These are phyloP conservation scores for Lophium mytilinum DNA, from an alignment of 495 filamentous ascomycete species.

Conservation along the genomic window DNA sequence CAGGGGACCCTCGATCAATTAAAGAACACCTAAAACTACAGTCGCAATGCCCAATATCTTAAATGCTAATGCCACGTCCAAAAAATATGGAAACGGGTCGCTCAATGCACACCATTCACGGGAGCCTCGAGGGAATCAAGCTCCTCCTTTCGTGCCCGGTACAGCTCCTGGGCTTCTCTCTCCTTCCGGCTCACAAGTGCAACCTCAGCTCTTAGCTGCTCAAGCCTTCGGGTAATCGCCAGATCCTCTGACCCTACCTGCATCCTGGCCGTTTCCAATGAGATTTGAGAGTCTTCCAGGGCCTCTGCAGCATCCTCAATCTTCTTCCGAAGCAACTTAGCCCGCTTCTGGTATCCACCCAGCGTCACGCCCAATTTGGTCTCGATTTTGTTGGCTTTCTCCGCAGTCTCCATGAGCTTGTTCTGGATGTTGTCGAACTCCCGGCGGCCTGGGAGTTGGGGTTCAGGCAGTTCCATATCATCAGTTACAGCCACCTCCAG, in stretches of 20 bases:
- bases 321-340: slow-evolving; percentile 72
- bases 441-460: slow-evolving; percentile 69
- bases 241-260: slow-evolving; percentile 71
- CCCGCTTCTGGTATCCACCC: slow-evolving; percentile 84
- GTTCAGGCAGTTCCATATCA: slow-evolving; percentile 53
- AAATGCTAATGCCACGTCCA: too few relatives aligned
- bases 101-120: slow-evolving; percentile 27
- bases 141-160: slow-evolving; percentile 67
- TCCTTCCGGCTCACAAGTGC: slow-evolving; percentile 73
- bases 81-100: not conserved
- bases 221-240: slow-evolving; percentile 63
- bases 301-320: slow-evolving; percentile 71
- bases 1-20: too few relatives aligned
- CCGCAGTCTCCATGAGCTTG: slow-evolving; percentile 60
- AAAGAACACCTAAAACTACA: too few relatives aligned
- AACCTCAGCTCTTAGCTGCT: slow-evolving; percentile 72
- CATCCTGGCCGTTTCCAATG: slow-evolving; percentile 66
- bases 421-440: slow-evolving; percentile 67
- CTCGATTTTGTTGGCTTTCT: slow-evolving; percentile 75
- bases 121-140: slow-evolving; percentile 49
- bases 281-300: slow-evolving; percentile 61
- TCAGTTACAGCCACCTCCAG: slow-evolving; percentile 56
- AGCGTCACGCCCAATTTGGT: slow-evolving; percentile 86
- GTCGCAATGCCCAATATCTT: too few relatives aligned
- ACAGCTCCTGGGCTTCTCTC: slow-evolving; percentile 83